phyloP scores from a whole-genome alignment of 2,329 filamentous ascomycete genomes.

The Epichloe glyceriae region DNA sequence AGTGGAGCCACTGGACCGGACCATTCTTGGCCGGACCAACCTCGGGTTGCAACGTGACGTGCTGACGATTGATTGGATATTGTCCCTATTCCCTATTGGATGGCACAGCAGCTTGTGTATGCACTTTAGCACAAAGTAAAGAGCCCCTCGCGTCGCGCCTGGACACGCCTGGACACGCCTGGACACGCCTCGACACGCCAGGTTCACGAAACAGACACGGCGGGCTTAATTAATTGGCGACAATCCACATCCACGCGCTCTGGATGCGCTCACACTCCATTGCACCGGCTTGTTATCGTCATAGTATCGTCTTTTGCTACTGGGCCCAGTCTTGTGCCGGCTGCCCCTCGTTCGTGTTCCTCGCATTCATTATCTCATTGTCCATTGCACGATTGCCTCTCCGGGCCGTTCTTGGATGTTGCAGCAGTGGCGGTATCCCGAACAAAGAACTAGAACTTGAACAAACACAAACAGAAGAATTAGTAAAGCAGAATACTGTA shows the following conservation, averaged over 20 bases:
- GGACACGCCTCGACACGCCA: constrained; percentile 20
- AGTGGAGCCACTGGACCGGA: no score
- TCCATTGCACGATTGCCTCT: not conserved
- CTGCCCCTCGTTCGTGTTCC: not conserved
- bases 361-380: not conserved
- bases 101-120: not conserved
- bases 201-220: constrained; percentile 33
- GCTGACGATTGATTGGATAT: not conserved
- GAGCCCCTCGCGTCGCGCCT: constrained; percentile 5
- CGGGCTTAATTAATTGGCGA: constrained; percentile 20
- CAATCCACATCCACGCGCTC: constrained; percentile 12
- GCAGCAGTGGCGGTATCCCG: not conserved
- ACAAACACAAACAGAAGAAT: not conserved
- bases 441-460: not conserved
- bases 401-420: not conserved
- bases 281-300: constrained; percentile 1
- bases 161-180: constrained; percentile 13
- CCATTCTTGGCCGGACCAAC: not conserved
- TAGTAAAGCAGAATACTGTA: not conserved
- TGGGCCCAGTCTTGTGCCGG: not conserved
- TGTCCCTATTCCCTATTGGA: not conserved
- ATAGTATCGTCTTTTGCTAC: not conserved
- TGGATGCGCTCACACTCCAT: not conserved
- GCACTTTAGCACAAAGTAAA: not conserved
- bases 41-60: not conserved